Conservation (phyloP, 2,329 filamentous ascomycete species). For the Teratosphaeria zuluensis region DNA sequence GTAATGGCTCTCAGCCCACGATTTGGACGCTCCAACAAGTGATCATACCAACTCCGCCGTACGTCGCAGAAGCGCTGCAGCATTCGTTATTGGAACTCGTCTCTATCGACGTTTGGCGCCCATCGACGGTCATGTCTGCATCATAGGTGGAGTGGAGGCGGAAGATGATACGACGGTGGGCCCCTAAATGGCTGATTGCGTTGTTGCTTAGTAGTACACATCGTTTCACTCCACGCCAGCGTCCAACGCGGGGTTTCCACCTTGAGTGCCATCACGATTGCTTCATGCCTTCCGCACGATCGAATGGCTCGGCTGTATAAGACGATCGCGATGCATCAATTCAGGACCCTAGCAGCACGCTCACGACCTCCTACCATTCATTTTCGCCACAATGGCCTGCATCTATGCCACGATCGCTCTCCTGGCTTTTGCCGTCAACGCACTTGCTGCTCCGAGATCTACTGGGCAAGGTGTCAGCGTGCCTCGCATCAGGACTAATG, state of each 20-base stretch:
- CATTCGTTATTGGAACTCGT: no score
- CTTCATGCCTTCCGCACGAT: not conserved
- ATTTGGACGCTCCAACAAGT: no score
- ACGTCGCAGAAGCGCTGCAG: no score
- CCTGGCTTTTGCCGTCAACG: not conserved
- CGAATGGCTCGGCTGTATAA: not conserved
- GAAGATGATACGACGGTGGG: not conserved
- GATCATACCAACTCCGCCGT: no score
- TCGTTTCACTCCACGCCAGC: not conserved
- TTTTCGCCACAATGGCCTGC: not conserved
- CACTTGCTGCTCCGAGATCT: not conserved
- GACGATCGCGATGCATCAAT: not conserved
- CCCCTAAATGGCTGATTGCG: not conserved
- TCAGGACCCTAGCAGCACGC: not conserved
- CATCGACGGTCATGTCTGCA: no score
- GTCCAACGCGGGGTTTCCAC: not conserved
- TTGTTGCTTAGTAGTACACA: not conserved
- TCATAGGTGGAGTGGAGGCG: no score
- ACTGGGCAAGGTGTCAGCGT: not conserved
- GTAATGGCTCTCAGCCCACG: no score
- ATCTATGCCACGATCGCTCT: not conserved
- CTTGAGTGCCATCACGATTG: not conserved
- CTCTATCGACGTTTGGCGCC: no score
- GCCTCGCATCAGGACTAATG: not conserved
- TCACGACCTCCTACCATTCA: not conserved